Base-by-base conservation (phyloP, 176 grass and related monocot species). In the Metroxylon sagu region DNA sequence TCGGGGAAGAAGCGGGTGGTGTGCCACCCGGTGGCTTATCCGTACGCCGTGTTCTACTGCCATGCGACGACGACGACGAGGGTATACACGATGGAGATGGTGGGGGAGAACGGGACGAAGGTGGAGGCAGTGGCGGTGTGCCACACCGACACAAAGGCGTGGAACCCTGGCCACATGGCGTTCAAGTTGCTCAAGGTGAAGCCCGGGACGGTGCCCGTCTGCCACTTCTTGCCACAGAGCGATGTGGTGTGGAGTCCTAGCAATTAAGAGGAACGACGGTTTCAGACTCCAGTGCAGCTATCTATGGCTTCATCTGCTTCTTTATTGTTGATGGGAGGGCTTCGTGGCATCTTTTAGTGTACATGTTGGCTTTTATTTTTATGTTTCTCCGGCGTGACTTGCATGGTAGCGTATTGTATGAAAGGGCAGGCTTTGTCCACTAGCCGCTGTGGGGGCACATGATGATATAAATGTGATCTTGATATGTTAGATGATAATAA, bases 1-100 rank as follows among this genome's bases (percentile, higher is more conserved):
- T 26, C 61, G 6, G 60, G 21, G 26, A 74, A 60, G 19, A 30
- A 54, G 56, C 72, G 83, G 1, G 85, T 95, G n/a, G 78, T 69
- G 26, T 95, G 89, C 85, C 89, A 95, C 77, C 64, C 78, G 27
- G 85, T 89, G 75, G 64, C 64, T 26, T 95, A 95, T 56, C 61
- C 85, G 25, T 95, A 95, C 67, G 85, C 85, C 7, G 82, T 95
- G 64, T 95, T 95, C 76, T 65, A 77, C 76, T 95, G 89, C 72
- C 89, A 95, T 73, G 64, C 82, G 74, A 64, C 17, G 54, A 43
- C 35, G 53, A 43, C 70, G 82, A 6, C 89, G 15, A 76, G 67
- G 79, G 82, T 75, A 29, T 95, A 89, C 85, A 72, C 74, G 31
- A 82, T 89, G 75, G 76, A 80, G 28, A 83, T 95, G 89, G 30